phyloP scores from a whole-genome alignment of 345 rosid species.

The Cochlearia excelsa region DNA sequence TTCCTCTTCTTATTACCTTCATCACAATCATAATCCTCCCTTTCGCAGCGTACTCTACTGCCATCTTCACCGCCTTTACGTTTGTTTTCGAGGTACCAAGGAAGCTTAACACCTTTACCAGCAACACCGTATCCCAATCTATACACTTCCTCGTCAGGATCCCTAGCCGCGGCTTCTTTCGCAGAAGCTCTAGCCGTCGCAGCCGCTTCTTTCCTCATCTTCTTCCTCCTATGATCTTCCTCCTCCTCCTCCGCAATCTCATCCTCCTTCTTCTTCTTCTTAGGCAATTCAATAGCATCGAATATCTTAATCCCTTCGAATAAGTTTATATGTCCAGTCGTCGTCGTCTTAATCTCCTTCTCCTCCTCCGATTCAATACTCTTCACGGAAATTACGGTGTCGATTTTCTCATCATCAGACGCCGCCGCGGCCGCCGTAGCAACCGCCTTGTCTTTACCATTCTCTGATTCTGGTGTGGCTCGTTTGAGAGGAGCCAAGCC shows the following conservation, averaged over 20 bases:
- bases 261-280: slow-evolving; percentile 40
- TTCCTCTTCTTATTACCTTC: slow-evolving; percentile 51
- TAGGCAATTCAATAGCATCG: slow-evolving; percentile 52
- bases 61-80: slow-evolving; percentile 36
- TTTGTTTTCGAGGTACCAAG: slow-evolving; percentile 78
- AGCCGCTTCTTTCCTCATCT: slow-evolving; percentile 75
- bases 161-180: slow-evolving; percentile 36
- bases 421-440: background rate
- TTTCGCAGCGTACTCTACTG: slow-evolving; percentile 17
- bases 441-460: slow-evolving; percentile 19
- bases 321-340: slow-evolving; percentile 85
- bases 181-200: slow-evolving; percentile 44
- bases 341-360: slow-evolving; percentile 50
- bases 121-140: slow-evolving; percentile 85
- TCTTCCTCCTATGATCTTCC: slow-evolving; percentile 59
- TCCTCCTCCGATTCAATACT: slow-evolving; percentile 39
- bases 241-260: slow-evolving; percentile 47
- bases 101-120: slow-evolving; percentile 89
- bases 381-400: slow-evolving; percentile 22
- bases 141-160: slow-evolving; percentile 83
- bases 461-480: slow-evolving; percentile 27
- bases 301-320: slow-evolving; percentile 90
- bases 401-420: background rate
- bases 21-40: slow-evolving; percentile 33
- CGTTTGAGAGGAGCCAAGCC: slow-evolving; percentile 62